Evolutionary conservation across 371 early-diverging fungal genomes (phyloP), one percentile per base, ranked within the genome.

Genomic region (Zopfochytrium polystomum): DNA sequence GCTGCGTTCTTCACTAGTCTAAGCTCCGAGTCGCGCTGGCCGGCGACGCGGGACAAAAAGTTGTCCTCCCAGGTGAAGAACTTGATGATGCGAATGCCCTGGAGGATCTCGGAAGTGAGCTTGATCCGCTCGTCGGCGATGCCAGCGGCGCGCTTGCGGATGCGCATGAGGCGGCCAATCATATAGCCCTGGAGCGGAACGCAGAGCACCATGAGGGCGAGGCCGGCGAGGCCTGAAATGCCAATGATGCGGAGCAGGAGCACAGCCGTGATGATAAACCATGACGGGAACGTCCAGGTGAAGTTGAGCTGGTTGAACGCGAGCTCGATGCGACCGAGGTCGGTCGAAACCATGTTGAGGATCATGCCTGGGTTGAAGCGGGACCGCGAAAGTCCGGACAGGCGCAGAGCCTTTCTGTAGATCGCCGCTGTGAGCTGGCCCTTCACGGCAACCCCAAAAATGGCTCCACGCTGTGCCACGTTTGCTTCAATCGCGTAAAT

Each of bases 1-100:
- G 58, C 61, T 13, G 64, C 60, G 33, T 34, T 13, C 9, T 30
- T 7, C n/a, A 71, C 64, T 3, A 46, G 51, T 1, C 47, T 42
- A 13, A 87, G 56, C 56, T 84, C 86, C 48, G 53, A 54, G 29
- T 70, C 67, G 22, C 89, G 80, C 5, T 83, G 77, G 45, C 67
- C 68, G 72, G 62, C 61, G 20, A 83, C 65, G 44, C 67, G 63
- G 32, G 75, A 74, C 0, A 52, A 26, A 43, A 74, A 67, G 5
- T 29, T 27, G 20, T 43, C 11, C 27, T 74, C 77, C 77, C 77
- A 77, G 15, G 47, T 58, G 25, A 71, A 72, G 52, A 57, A 68
- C 43, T 77, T 74, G 62, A 74, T 61, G 18, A 77, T 52, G 32
- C 74, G 65, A 35, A 77, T 77, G 45, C 72, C 71, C 35, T 57